Base-by-base conservation (phyloP, 129 eudicot genomes). In the Rutidosis leptorrhynchoides region DNA sequence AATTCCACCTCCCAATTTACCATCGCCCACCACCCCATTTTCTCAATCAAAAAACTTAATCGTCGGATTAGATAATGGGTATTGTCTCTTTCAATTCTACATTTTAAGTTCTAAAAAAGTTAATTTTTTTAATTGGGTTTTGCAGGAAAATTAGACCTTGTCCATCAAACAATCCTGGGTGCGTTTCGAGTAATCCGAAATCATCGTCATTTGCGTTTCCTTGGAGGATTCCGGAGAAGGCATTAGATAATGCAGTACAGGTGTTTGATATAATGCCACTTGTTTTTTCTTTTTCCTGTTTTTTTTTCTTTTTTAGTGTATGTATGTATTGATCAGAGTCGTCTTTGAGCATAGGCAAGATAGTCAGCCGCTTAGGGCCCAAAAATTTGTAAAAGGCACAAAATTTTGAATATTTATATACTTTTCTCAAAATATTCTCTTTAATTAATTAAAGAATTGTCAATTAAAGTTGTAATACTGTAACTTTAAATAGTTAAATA, bases 31-130 rank as follows among this genome's bases (percentile, higher is more conserved):
- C 62, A 87, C 95, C 70, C 96, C 98, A 0, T 91, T 91, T 67
- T 87, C 96, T 14, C 96, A 91, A 79, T 77, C 98, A 45, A 86
- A 85, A 78, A 85, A 91, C 76, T 69, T 91, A 62, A 82, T 82
- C 69, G 78, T 84, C 54, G 98, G 98, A 14, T 77, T 91, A 68
- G 96, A 87, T 7, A 87, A 87, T 78, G 98, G 97, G 97, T 90
- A 89, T 5, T 48, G 53, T 9, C 27, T 4, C 52, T 17, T 70
- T 59, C 25, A 11, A 16, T 5, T 9, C 25, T 65, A 46, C 53
- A 46, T 5, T n/a, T 46, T 16, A 0, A 5, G 8, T n/a, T 46
- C 16, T 4, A 46, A 46, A 46, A 16, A 46, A 15, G 25, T 64
- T 53, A 32, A 27, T 69, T 9, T 5, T 30, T 6, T 25, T 45